Base-by-base conservation (phyloP, 2,329 filamentous ascomycete species). In the Spiromastix sp. region DNA sequence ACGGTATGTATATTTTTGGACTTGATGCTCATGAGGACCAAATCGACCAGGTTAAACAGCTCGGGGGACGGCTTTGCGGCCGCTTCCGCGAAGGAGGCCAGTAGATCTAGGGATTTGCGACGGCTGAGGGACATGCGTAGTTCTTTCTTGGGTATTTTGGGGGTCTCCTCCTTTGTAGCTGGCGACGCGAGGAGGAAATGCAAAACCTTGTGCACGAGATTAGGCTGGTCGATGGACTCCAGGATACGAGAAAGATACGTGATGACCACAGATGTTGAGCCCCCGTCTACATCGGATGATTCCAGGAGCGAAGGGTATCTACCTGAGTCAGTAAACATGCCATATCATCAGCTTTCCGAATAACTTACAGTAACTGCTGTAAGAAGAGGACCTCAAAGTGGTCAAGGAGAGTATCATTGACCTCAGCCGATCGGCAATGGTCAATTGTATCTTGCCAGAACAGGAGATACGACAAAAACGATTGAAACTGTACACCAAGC, bases 391-490 rank as follows among this genome's bases (percentile, higher is more conserved):
- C 82, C 55, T 95, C 87, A 52, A 98, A 98, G 60, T 98, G 91
- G 55, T 98, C 91, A 20, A 98, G 70, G 33, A 98, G 67, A 1
- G 87, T 95, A 46, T 85, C 85, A 55, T 89, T 91, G 47, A 98
- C 85, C 54, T 96, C 89, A 1, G 79, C 70, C 3, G 89, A 96
- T 49, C 79, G 78, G 63, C 91, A 98, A 59, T 96, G 89, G 56
- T 96, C 91, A 41, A 98, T 67, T 21, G 95, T 87, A 57, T 98
- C 91, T 61, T 98, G 91, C 91, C 91, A 98, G 54, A 98, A 98
- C 4, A 93, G 68, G 32, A 98, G 71, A 54, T 96, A 93, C 1
- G 91, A 94, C 27, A 98, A 70, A 51, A 98, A 98, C 0, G 87
- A 93, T 36, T 89, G 79, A 51, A 96, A 74, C 49, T 95, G 85